Evolutionary conservation across 106 monocot species (phyloP), one percentile per base, ranked within the genome.

Genomic region (Posidonia australis): DNA sequence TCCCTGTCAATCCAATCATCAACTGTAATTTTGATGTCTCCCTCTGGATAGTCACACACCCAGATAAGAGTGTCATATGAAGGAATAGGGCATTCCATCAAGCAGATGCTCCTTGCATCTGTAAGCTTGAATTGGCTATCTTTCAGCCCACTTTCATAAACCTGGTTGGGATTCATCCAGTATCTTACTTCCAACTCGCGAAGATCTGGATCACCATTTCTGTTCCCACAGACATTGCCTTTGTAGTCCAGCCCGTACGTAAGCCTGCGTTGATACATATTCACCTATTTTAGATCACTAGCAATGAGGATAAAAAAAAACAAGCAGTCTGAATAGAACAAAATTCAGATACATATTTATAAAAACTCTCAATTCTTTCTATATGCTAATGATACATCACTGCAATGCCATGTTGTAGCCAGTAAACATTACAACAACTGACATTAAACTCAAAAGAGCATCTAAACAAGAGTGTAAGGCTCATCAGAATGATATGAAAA

Each of bases 1-100:
- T 98, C 79, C 63, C 87, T 80, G 45, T 91, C 79, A 20, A 98
- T 98, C 98, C 98, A 98, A 44, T 98, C 98, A 72, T 98, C 98
- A 1, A 85, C 60, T 9, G 87, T 74, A 43, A 98, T 75, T 31
- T 62, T 79, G 20, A 98, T 90, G 30, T 98, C 98, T n/a, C 98
- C 98, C 12, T 91, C 98, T 10, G 98, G 98, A 79, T 98, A 98
- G 60, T 91, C 91, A 67, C 98, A 98, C 0, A 98, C 83, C 82
- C 85, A 98, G 45, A 72, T 87, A 26, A 98, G 77, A 21, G 82
- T 79, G 65, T 98, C 98, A 45, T 86, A 91, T 13, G 98, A 87
- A 45, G 91, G 82, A 56, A 75, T 56, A 6, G 89, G 89, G 27
- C 89, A 89, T 69, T 89, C 89, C 89, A 89, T 89, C 72, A 89